Evolutionary conservation across 2,329 filamentous ascomycete species (phyloP).

Genomic region (Rhynchosporium secalis): DNA sequence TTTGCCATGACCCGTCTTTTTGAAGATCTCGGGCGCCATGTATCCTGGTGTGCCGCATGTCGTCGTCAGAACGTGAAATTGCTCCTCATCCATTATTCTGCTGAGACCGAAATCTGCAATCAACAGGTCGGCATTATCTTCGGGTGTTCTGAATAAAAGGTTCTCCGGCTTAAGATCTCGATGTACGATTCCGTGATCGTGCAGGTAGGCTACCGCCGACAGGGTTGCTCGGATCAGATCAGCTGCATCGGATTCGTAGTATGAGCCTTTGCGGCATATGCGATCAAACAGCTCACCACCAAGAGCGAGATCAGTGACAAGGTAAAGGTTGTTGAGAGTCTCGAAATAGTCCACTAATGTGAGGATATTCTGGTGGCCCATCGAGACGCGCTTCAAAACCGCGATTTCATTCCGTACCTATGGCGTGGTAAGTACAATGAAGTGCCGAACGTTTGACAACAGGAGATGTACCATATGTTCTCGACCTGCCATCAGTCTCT

Average conservation of each 20-base stretch:
- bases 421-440: slow-evolving; percentile 14
- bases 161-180: slow-evolving; percentile 98
- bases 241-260: slow-evolving; percentile 96
- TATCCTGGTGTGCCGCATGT: slow-evolving; percentile 98
- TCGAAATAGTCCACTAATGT: slow-evolving; percentile 99
- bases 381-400: slow-evolving; percentile 95
- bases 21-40: slow-evolving; percentile 99
- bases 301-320: slow-evolving; percentile 94
- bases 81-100: slow-evolving; percentile 98
- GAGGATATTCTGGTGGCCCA: slow-evolving; percentile 97
- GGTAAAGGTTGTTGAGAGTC: slow-evolving; percentile 99
- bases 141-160: slow-evolving; percentile 90
- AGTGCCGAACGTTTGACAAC: slow-evolving; percentile 3
- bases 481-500: slow-evolving; percentile 92
- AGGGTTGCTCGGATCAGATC: slow-evolving; percentile 93
- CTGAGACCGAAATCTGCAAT: slow-evolving; percentile 97
- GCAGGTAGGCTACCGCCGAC: slow-evolving; percentile 96
- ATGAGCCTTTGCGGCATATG: slow-evolving; percentile 97
- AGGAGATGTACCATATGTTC: slow-evolving; percentile 83
- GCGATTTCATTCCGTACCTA: slow-evolving; percentile 97
- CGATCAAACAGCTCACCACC: slow-evolving; percentile 97
- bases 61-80: slow-evolving; percentile 95
- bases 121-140: slow-evolving; percentile 94
- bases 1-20: slow-evolving; percentile 96
- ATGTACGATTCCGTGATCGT: slow-evolving; percentile 98